Percentiles rank a stretch among this genome's conserved stretches.
These are phyloP conservation scores for Thelephora aurantiotincta DNA, from an alignment of 768 basidiomycete genomes.

Conservation along the genomic window DNA sequence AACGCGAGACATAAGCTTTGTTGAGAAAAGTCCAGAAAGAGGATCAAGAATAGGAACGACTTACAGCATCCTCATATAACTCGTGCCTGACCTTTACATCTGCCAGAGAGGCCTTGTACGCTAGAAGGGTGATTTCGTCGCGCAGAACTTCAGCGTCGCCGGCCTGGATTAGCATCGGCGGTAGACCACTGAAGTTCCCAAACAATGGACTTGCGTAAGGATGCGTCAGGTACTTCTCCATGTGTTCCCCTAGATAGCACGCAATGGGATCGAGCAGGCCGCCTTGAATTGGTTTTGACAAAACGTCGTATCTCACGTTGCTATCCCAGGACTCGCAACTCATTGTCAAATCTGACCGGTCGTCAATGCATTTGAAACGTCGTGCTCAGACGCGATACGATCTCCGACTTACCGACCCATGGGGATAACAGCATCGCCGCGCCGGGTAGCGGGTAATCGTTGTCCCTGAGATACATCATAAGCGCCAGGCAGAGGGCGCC, in stretches of 20 bases:
- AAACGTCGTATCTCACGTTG: slow-evolving; percentile 76
- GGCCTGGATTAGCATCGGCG: slow-evolving; percentile 81
- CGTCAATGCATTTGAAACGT: slow-evolving; percentile 5
- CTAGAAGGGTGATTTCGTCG: slow-evolving; percentile 83
- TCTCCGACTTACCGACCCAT: slow-evolving; percentile 67
- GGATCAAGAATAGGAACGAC: slow-evolving; percentile 13
- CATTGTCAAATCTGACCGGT: slow-evolving; percentile 69
- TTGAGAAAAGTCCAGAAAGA: not conserved
- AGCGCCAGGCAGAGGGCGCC: slow-evolving; percentile 78
- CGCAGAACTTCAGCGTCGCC: slow-evolving; percentile 94
- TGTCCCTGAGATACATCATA: slow-evolving; percentile 91
- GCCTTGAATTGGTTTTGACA: slow-evolving; percentile 53
- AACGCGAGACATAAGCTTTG: not conserved
- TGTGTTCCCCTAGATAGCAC: slow-evolving; percentile 79
- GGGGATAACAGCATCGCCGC: slow-evolving; percentile 86
- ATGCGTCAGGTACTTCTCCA: slow-evolving; percentile 79
- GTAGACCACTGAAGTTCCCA: slow-evolving; percentile 74
- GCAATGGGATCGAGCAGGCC: slow-evolving; percentile 89
- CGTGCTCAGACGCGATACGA: not conserved
- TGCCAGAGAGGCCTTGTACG: slow-evolving; percentile 81
- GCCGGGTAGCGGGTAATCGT: slow-evolving; percentile 69
- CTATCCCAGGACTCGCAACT: slow-evolving; percentile 97
- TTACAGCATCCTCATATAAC: slow-evolving; percentile 79
- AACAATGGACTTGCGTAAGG: slow-evolving; percentile 95
- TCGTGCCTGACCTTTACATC: slow-evolving; percentile 84